Evolutionary conservation across 257 asterid species (phyloP), one percentile per base, ranked within the genome.

Genomic region (Ehretia macrophylla): DNA sequence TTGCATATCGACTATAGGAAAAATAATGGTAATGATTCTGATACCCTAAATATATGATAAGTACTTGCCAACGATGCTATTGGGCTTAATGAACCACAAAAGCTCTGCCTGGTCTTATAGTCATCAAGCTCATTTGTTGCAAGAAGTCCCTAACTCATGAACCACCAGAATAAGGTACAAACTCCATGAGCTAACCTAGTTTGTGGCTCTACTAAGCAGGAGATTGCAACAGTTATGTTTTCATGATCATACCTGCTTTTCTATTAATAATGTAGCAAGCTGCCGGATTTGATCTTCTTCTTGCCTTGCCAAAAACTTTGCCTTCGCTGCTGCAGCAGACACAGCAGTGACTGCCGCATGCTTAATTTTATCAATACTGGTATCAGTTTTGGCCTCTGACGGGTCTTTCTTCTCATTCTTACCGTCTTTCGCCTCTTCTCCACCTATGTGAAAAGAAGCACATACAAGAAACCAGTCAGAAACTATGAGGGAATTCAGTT

Each of bases 241-340:
- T 53, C 19, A 48, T 8, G 20, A 61, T 40, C 17, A 44, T 86
- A 93, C 99, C 99, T 89, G 96, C 58, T 85, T 93, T 58, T 86
- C 99, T 52, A 90, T 67, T 50, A 93, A 69, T 32, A 72, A 76
- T 20, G 92, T 56, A 49, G 96, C 75, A 40, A 93, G 94, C 73
- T 72, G 84, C 62, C 85, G 97, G 73, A 93, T 87, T 60, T 85
- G 87, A 49, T 87, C 86, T 78, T 93, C 99, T 83, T 93, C 99
- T 60, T 82, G 83, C 40, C 75, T 86, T n/a, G 97, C 99, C 51
- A 93, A 96, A 79, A 85, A 71, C 86, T 87, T 93, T 56, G 99
- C 95, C 79, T 93, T 93, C 75, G 90, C 81, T 19, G 97, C 97
- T 63, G 95, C 97, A 73, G 95, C 97, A 58, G 99, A 85, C 58